Conservation (phyloP, 176 grass and related monocot genomes). For the Rhipidocladum racemiflorum region DNA sequence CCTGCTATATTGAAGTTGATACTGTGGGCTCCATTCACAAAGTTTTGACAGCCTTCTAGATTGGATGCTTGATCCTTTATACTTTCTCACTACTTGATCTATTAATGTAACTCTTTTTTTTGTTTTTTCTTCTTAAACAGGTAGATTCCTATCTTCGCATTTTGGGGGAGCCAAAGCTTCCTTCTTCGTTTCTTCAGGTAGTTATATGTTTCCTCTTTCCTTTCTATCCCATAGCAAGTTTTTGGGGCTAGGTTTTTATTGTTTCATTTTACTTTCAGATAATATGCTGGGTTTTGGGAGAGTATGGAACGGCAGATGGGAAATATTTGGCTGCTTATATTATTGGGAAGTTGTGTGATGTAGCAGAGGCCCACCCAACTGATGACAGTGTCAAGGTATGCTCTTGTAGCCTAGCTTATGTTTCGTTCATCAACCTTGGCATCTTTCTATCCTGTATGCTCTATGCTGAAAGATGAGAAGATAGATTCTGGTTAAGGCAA, state of each 20-base stretch:
- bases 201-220: constrained; percentile 15
- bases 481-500: not conserved
- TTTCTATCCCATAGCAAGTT: constrained; percentile 16
- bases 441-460: constrained; percentile 4
- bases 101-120: not conserved
- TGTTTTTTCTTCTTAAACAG: constrained; percentile 40
- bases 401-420: not conserved
- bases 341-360: constrained; percentile 92
- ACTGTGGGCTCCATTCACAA: not conserved
- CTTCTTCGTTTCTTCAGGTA: constrained; percentile 97
- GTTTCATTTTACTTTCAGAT: constrained; percentile 52
- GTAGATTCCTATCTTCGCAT: constrained; percentile 93
- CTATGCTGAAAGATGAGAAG: not conserved
- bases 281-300: constrained; percentile 99
- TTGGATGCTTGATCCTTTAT: constrained; percentile 14
- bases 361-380: constrained; percentile 85
- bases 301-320: constrained; percentile 89
- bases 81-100: not conserved
- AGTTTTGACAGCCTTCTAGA: not conserved
- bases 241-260: constrained; percentile 16
- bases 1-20: not conserved
- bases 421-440: not conserved
- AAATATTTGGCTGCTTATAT: constrained; percentile 92
- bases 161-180: constrained; percentile 97
- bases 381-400: constrained; percentile 95